Evolutionary conservation across 495 filamentous ascomycete species (phyloP).

Genomic region (Aspergillus egyptiacus): DNA sequence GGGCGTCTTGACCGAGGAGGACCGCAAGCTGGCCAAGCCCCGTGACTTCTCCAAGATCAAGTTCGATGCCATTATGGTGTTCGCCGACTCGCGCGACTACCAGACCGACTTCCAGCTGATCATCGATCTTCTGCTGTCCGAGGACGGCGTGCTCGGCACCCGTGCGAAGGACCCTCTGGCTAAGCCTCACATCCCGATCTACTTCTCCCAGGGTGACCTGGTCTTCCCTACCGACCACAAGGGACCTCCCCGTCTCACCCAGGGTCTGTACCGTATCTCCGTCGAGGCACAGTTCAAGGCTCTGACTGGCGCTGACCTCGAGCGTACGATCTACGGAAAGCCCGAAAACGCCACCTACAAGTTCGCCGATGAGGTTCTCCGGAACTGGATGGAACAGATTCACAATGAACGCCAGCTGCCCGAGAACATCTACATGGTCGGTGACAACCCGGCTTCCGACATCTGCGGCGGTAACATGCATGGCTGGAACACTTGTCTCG

Average conservation of each 20-base stretch:
- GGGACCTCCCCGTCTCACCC: conserved; percentile 61
- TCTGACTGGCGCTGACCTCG: conserved; percentile 64
- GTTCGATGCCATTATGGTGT: conserved; percentile 78
- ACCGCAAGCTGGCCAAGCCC: conserved; percentile 59
- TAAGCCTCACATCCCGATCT: conserved; percentile 66
- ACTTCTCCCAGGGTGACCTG: conserved; percentile 70
- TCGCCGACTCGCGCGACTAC: conserved; percentile 79
- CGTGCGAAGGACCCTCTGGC: conserved; percentile 60
- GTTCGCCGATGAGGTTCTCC: conserved; percentile 71
- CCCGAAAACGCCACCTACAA: conserved; percentile 75
- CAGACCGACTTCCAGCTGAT: conserved; percentile 81
- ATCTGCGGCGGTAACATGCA: conserved; percentile 78
- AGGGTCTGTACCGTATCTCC: conserved; percentile 69
- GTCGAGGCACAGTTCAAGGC: conserved; percentile 76
- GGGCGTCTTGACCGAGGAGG: conserved; percentile 62
- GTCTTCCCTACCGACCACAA: conserved; percentile 74
- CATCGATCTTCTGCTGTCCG: conserved; percentile 70
- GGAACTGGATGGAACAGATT: conserved; percentile 69
- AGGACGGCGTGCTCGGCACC: conserved; percentile 64
- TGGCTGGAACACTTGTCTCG: conserved; percentile 72
- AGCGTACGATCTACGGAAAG: conserved; percentile 82
- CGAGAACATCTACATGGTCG: conserved; percentile 74
- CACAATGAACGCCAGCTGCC: conserved; percentile 67
- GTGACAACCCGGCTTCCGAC: conserved; percentile 73
- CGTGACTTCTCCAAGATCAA: conserved; percentile 63